Base-by-base conservation (phyloP, 139 green algal species). In the Chlorella sp. region DNA sequence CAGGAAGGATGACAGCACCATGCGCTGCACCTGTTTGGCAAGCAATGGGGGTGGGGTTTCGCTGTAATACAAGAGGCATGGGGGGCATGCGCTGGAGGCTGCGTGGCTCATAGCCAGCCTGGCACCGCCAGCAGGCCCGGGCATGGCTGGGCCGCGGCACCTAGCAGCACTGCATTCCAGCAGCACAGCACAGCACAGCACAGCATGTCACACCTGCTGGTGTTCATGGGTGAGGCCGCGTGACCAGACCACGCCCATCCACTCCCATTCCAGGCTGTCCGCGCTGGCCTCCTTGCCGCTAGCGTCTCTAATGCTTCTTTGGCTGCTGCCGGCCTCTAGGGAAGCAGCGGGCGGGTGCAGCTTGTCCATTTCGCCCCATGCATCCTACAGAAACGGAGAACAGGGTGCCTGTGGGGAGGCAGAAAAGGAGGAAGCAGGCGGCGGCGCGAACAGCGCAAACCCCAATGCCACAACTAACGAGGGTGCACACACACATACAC, bases 201-300 rank as follows among this genome's bases (percentile, higher is more conserved):
- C 30, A 36, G n/a, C 64, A 71, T 71, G 15, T 11, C 63, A 18
- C 20, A 28, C 76, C 60, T 82, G 76, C 23, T 62, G 76, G 26
- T 82, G 60, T 11, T 82, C 38, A 15, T 82, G 76, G 2, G 1
- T 3, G 13, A 82, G 36, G 30, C 64, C 55, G 5, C 71, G 70
- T 23, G 64, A 12, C 70, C 70, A 85, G 39, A 85, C 16, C 56
- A 80, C 80, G 34, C 67, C 38, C 80, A 85, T 39, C 70, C 80
- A 85, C 12, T 9, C 15, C 71, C 71, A 79, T 5, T 36, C 39
- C 60, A 73, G 34, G 64, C 64, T 34, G 38, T n/a, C 28, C 51
- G 18, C 51, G 39, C 39, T 25, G 72, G n/a, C n/a, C n/a, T n/a
- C n/a, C n/a, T 36, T 64, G 41, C 51, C 76, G 64, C 55, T 17